Evolutionary conservation across 108 stramenopile species (phyloP), one percentile per base, ranked within the genome.

Genomic region (Cyclotella cryptica): DNA sequence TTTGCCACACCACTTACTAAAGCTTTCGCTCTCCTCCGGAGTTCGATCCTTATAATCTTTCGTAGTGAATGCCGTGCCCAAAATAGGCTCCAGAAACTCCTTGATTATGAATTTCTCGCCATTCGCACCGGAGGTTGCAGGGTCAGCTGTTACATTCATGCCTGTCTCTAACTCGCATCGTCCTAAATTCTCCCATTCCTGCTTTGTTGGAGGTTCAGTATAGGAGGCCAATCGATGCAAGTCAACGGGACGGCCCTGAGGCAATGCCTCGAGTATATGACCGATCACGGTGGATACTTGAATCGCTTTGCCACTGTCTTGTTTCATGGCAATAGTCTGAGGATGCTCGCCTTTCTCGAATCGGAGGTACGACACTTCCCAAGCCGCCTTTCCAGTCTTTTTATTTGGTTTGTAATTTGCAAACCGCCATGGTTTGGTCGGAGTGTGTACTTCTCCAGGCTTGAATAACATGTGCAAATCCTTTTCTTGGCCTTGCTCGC

Each of bases 351-450:
- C 93, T 17, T 61, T 49, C 3, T 27, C 22, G 64, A 94, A 92
- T 8, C 90, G 85, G 73, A 71, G 43, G 57, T 90, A 88, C 19
- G 87, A 89, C n/a, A 79, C 77, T 77, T 92, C 90, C 93, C 93
- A 94, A 1, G 75, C 69, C 19, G 93, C 89, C 60, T 69, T 69
- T 1, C 91, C 91, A 29, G 89, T 89, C 79, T 92, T 94, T 71
- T 92, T 94, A 24, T 84, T 76, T 1, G 88, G 84, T 65, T 86
- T 92, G 83, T 89, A 92, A 8, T 87, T 77, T 12, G 90, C 81
- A 80, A 74, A 89, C 24, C 65, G 61, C 93, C 93, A 94, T n/a
- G 87, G 77, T 22, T 68, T 74, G 17, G 17, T 39, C 9, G 85
- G 79, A 42, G 60, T 65, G 26, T 71, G 52, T 0, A 35, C 35